Evolutionary conservation across 2,329 filamentous ascomycete species (phyloP).

Genomic region (Monosporascus sp.): DNA sequence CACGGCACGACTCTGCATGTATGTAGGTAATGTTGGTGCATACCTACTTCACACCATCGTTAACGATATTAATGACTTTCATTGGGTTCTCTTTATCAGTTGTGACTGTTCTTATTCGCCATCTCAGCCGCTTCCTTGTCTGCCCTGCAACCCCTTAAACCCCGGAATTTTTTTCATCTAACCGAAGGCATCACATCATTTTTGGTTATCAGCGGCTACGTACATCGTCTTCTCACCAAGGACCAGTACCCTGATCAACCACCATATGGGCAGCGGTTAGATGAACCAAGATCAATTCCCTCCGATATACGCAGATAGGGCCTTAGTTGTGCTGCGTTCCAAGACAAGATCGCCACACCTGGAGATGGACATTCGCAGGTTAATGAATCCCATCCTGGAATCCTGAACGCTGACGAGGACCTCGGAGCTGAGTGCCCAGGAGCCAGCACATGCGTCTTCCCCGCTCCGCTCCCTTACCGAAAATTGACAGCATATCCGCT

Average conservation of each 20-base stretch:
- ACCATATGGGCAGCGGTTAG: background rate
- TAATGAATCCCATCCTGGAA: background rate
- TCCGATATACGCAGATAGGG: too few relatives aligned
- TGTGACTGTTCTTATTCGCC: background rate
- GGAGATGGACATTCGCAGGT: background rate
- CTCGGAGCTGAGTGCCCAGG: background rate
- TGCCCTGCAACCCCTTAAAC: background rate
- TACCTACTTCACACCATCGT: background rate
- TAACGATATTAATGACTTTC: too few relatives aligned
- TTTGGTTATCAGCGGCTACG: background rate
- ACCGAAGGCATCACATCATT: background rate
- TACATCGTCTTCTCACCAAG: background rate
- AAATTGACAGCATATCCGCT: background rate
- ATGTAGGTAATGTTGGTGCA: background rate
- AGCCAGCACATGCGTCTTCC: background rate
- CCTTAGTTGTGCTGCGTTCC: background rate
- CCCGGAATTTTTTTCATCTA: background rate
- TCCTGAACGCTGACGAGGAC: background rate
- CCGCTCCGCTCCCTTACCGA: background rate
- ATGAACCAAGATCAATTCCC: background rate
- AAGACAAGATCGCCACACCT: background rate
- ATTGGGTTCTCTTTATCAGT: too few relatives aligned
- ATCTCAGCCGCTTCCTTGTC: background rate
- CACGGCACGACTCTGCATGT: too few relatives aligned
- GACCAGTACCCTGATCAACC: background rate